phyloP scores from a whole-genome alignment of 202 grass and related monocot genomes.

The Panicum virgatum region DNA sequence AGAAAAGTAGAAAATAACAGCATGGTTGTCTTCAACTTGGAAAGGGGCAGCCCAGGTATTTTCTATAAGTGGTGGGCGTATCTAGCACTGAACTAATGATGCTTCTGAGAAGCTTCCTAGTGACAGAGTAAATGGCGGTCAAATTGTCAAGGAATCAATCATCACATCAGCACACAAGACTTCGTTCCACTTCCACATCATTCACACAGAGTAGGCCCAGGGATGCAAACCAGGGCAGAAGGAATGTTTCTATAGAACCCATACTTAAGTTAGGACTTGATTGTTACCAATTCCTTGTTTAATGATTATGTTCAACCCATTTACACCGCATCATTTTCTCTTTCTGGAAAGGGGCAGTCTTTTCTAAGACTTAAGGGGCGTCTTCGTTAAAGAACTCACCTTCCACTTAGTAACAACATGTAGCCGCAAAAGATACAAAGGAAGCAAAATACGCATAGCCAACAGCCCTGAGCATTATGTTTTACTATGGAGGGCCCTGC shows the following conservation, averaged over 20 bases:
- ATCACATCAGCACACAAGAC: neutral
- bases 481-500: neutral
- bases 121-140: constrained; percentile 16
- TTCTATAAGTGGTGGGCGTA: neutral
- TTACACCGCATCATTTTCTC: neutral
- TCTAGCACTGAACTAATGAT: constrained; percentile 9
- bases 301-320: constrained; percentile 27
- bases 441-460: neutral
- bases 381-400: neutral
- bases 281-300: constrained; percentile 2
- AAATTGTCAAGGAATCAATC: constrained; percentile 37
- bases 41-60: neutral
- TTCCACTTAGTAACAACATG: constrained; percentile 9
- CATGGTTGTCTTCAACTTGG: neutral
- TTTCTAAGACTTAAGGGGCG: neutral
- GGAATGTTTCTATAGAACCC: neutral
- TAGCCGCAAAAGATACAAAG: constrained; percentile 1
- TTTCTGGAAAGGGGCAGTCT: neutral
- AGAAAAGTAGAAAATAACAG: neutral
- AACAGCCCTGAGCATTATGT: neutral
- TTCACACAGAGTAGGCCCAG: constrained; percentile 41
- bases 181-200: constrained; percentile 16
- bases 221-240: constrained; percentile 28
- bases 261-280: constrained; percentile 12
- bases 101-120: constrained; percentile 23